Percentiles rank a stretch among this genome's conserved stretches.
phyloP scores from a whole-genome alignment of 768 basidiomycete species.

The Gloeostereum incarnatum region DNA sequence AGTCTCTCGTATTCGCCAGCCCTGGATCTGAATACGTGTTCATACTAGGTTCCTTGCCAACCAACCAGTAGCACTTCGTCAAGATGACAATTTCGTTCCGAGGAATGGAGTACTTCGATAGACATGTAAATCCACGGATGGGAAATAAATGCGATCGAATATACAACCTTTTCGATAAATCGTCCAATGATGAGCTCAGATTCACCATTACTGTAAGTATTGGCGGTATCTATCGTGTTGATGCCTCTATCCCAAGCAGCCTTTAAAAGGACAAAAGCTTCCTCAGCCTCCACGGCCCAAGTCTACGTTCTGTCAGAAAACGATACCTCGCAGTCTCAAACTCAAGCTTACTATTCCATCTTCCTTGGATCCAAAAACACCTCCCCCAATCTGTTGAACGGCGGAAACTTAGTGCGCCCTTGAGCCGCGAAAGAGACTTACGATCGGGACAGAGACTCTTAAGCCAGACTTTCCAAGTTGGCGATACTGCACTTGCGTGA shows the following conservation, averaged over 20 bases:
- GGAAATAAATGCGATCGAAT: slow-evolving; percentile 8
- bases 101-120: slow-evolving; percentile 18
- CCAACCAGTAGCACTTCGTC: slow-evolving; percentile 16
- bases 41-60: slow-evolving; percentile 11
- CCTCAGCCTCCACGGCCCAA: slow-evolving; percentile 42
- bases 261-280: slow-evolving; percentile 28
- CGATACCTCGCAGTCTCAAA: slow-evolving; percentile 15
- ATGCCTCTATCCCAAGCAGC: slow-evolving; percentile 29
- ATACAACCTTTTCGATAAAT: slow-evolving; percentile 23
- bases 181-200: slow-evolving; percentile 26
- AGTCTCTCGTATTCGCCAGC: slow-evolving; percentile 6
- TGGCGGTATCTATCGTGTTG: slow-evolving; percentile 28
- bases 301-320: slow-evolving; percentile 15
- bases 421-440: slow-evolving; percentile 9
- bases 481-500: slow-evolving; percentile 14
- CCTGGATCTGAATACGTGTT: slow-evolving; percentile 1
- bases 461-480: slow-evolving; percentile 21
- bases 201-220: slow-evolving; percentile 24
- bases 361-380: slow-evolving; percentile 13
- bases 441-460: slow-evolving; percentile 23
- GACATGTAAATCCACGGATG: neutral
- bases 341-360: slow-evolving; percentile 11
- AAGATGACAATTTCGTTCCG: slow-evolving; percentile 20
- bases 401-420: neutral
- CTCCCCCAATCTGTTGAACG: slow-evolving; percentile 12